phyloP scores from a whole-genome alignment of 2,329 filamentous ascomycete genomes.

The Colletotrichum melonis region DNA sequence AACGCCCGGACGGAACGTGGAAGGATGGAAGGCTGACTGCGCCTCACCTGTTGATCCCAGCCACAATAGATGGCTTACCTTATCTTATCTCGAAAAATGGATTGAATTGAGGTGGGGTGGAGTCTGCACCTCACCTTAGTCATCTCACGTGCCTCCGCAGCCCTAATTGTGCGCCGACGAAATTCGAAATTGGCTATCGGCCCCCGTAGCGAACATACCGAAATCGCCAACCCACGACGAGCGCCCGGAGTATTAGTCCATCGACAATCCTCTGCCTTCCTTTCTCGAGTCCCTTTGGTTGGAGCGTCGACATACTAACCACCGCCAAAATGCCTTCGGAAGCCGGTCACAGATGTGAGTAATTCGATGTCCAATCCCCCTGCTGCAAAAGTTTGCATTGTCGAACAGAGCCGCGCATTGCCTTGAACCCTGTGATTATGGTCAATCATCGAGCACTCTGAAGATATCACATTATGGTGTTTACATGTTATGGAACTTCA shows the following conservation, averaged over 20 bases:
- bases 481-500: conserved; percentile 29
- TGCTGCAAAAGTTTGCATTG: conserved; percentile 1
- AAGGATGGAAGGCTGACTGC: neutral
- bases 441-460: conserved; percentile 6
- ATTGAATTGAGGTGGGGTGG: neutral
- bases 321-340: conserved; percentile 86
- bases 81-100: neutral
- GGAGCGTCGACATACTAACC: conserved; percentile 58
- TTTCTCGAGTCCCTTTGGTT: conserved; percentile 54
- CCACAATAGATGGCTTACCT: neutral
- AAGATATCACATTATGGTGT: neutral
- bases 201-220: conserved; percentile 27
- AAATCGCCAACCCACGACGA: conserved; percentile 32
- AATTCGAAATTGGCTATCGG: neutral
- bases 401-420: neutral
- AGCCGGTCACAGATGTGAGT: conserved; percentile 90
- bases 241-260: conserved; percentile 40
- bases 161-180: conserved; percentile 9
- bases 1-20: neutral
- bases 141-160: neutral
- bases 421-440: neutral
- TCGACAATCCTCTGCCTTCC: conserved; percentile 53
- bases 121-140: neutral
- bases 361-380: conserved; percentile 34
- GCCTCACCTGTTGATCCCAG: neutral